A percentile compares a stretch with the other conserved stretches of the same genome.
Conservation (phyloP, 2,329 filamentous ascomycete genomes). For the Thelonectria blattea region DNA sequence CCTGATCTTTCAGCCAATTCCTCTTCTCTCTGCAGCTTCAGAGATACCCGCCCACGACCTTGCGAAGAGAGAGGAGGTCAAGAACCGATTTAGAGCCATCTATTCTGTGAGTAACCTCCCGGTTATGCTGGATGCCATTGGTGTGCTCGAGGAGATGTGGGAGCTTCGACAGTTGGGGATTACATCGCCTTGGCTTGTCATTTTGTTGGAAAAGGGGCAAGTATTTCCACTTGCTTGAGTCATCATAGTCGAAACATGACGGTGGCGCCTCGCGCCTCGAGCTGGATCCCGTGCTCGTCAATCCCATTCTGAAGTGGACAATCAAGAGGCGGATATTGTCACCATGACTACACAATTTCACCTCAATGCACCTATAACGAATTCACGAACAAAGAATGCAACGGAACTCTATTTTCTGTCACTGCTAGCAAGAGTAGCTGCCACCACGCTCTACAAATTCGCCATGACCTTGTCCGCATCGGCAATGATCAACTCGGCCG, state of each 20-base stretch:
- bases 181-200: not conserved
- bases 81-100: not conserved
- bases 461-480: not conserved
- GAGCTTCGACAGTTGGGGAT: not conserved
- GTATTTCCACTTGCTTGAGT: not conserved
- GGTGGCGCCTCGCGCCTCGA: not conserved
- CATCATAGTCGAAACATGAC: not conserved
- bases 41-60: not conserved
- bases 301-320: not conserved
- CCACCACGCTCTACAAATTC: not conserved
- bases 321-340: not conserved
- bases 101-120: not conserved
- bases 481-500: slow-evolving; percentile 72
- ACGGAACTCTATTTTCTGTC: no score
- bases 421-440: no score
- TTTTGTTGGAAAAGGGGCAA: not conserved
- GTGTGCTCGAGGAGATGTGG: not conserved
- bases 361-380: not conserved
- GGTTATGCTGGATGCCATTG: not conserved
- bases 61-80: not conserved
- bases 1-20: not conserved
- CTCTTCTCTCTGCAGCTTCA: not conserved
- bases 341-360: not conserved
- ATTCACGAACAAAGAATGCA: no score
- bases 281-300: not conserved